Evolutionary conservation across 768 basidiomycete genomes (phyloP).

Genomic region (Paxillus involutus): DNA sequence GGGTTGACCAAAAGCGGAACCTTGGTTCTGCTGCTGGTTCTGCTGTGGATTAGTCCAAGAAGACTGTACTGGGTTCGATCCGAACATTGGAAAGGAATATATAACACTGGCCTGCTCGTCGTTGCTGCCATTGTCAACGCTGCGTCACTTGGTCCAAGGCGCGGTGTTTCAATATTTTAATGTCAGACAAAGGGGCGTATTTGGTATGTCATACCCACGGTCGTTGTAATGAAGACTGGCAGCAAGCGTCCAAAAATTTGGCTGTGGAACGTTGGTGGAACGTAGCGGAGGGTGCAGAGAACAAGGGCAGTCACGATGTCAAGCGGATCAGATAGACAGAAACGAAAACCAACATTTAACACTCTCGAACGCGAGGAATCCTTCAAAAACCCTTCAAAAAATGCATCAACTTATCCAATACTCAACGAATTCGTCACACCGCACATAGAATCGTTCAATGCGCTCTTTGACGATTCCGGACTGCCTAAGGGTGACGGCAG

Average conservation of each 20-base stretch:
- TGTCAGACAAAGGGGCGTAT: conserved; percentile 17
- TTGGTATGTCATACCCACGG: conserved; percentile 25
- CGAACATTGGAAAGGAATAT: conserved; percentile 54
- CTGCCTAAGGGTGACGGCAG: conserved; percentile 71
- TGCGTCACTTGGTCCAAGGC: conserved; percentile 8
- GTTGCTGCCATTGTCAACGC: conserved; percentile 20
- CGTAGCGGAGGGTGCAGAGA: background rate
- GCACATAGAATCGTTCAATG: conserved; percentile 95
- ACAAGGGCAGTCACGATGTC: conserved; percentile 42
- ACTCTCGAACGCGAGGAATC: conserved; percentile 77
- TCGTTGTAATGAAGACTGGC: conserved; percentile 1
- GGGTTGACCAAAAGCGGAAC: conserved; percentile 71
- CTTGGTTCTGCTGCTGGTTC: conserved; percentile 54
- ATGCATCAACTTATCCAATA: conserved; percentile 70
- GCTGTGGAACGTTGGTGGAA: background rate
- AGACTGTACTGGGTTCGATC: conserved; percentile 48
- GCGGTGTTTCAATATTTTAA: conserved; percentile 18
- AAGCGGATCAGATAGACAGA: conserved; percentile 41
- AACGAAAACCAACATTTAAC: conserved; percentile 63
- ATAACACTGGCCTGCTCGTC: conserved; percentile 20
- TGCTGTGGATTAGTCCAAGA: conserved; percentile 70
- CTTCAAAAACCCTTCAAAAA: conserved; percentile 74
- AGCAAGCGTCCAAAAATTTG: conserved; percentile 9
- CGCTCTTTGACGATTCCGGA: conserved; percentile 92
- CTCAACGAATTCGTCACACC: conserved; percentile 92